Base-by-base conservation (phyloP, 257 asterid genomes). In the Knoxia roxburghii region DNA sequence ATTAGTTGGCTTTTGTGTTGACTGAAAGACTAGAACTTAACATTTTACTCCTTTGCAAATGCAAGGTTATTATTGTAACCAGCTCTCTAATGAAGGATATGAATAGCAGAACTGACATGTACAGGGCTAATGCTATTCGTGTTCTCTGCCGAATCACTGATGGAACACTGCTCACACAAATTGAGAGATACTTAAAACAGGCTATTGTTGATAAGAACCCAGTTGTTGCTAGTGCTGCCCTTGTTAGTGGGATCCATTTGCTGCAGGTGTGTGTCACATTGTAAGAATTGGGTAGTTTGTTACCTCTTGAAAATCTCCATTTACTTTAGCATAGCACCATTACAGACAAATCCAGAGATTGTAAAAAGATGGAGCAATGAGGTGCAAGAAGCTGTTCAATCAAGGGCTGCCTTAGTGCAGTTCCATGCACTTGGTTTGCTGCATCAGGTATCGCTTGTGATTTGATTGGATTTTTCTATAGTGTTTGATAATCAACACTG, bases 11-110 rank as follows among this genome's bases (percentile, higher is more conserved):
- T 62, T 35, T 13, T 59, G 32, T 45, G 58, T 48, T 74, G 64
- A 33, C 72, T 20, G 64, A 51, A 71, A 52, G 62, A 43, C 75
- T 45, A 77, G 45, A 50, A 75, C 41, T 50, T 81, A 68, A 74
- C 55, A 51, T 58, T 54, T 60, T 66, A 35, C 56, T 48, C 77
- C 43, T 68, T 72, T 65, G 66, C 79, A 61, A 64, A 56, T 75
- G n/a, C 69, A 76, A 91, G 98, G 98, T 91, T 76, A 91, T 91
- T 76, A 91, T 91, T 23, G 98, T 91, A 69, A 91, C 98, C n/a
- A 91, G 98, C 91, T 91, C 98, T 76, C 81, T 91, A 58, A 91
- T 91, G 96, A 91, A 91, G 85, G 98, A 91, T 86, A 89, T 91
- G 98, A 91, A 84, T 72, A 91, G 98, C 79, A 94, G 95, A 53